A percentile compares a stretch with the other conserved stretches of the same genome.
These are phyloP conservation scores for Aspergillus wentii DNA, from an alignment of 495 filamentous ascomycete species.

Conservation along the genomic window DNA sequence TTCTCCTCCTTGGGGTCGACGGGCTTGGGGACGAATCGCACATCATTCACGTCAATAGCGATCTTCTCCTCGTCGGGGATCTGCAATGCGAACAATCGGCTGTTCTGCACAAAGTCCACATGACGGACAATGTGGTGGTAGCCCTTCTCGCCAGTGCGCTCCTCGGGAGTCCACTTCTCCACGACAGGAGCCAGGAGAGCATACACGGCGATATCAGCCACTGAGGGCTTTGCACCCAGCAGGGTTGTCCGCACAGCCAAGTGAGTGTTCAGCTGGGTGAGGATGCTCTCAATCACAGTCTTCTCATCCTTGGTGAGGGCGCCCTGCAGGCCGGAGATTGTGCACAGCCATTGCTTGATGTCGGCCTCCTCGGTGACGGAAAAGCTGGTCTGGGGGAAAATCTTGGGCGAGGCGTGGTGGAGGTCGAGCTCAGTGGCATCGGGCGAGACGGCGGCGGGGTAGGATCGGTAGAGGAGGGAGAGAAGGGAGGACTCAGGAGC, in stretches of 20 bases:
- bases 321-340: constrained; percentile 62
- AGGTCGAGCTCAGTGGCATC: constrained; percentile 49
- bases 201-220: constrained; percentile 86
- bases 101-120: constrained; percentile 92
- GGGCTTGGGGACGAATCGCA: constrained; percentile 76
- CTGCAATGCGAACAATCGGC: constrained; percentile 66
- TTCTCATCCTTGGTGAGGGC: constrained; percentile 55
- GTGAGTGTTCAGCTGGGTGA: constrained; percentile 76
- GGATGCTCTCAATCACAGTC: constrained; percentile 40
- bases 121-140: constrained; percentile 88
- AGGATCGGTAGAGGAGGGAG: constrained; percentile 50
- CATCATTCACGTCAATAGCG: constrained; percentile 68
- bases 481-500: constrained; percentile 47
- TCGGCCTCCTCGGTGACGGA: constrained; percentile 73
- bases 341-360: constrained; percentile 81
- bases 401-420: constrained; percentile 42
- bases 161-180: constrained; percentile 74
- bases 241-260: constrained; percentile 85
- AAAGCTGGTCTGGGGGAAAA: constrained; percentile 68
- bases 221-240: constrained; percentile 83
- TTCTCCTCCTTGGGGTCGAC: constrained; percentile 84
- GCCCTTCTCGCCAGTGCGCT: constrained; percentile 86
- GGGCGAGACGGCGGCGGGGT: constrained; percentile 43
- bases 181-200: constrained; percentile 73
- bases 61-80: constrained; percentile 75